Base-by-base conservation (phyloP, 108 stramenopile genomes). In the Discostella pseudostelligera region DNA sequence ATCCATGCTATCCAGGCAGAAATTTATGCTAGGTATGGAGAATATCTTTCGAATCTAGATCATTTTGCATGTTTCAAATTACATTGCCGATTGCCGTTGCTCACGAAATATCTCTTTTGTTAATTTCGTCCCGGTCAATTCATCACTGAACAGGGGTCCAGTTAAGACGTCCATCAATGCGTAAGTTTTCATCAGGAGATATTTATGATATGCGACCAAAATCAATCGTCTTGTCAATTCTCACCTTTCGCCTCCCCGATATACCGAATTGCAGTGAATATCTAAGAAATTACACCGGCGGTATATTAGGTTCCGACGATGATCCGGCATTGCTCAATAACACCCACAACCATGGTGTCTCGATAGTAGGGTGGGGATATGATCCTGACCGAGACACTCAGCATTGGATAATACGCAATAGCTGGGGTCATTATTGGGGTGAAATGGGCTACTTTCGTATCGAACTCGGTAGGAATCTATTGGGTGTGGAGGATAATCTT, bases 341-440 rank as follows among this genome's bases (percentile, higher is more conserved):
- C 44, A 28, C 22, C 13, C 59, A 76, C 29, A 86, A 82, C 64
- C 91, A 92, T 65, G 78, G 78, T 40, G 76, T 92, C 53, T 63
- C 70, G 28, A 81, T 88, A 28, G 86, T 85, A 14, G 91, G 91
- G 16, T 92, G 87, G 87, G 91, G 88, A 17, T 68, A 62, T 35
- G 83, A 86, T 39, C 60, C 65, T 39, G 59, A 59, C 12, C 43
- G 72, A 21, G 63, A 69, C 36, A 65, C 35, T 1, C 50, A 63
- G 45, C 88, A 92, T 70, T 92, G 87, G 87, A 83, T 86, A 46
- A 67, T 85, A 12, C 70, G 91, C 19, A 92, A 92, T 81, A 65
- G 59, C 17, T 88, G 86, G 86, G 90, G 83, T 26, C 62, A 60
- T 20, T 82, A 70, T 29, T 81, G 48, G 12, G 59, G 59, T 63